Percentiles rank a stretch among this genome's conserved stretches.
phyloP scores from a whole-genome alignment of 2,329 filamentous ascomycete genomes.

The Hysterium pulicare region DNA sequence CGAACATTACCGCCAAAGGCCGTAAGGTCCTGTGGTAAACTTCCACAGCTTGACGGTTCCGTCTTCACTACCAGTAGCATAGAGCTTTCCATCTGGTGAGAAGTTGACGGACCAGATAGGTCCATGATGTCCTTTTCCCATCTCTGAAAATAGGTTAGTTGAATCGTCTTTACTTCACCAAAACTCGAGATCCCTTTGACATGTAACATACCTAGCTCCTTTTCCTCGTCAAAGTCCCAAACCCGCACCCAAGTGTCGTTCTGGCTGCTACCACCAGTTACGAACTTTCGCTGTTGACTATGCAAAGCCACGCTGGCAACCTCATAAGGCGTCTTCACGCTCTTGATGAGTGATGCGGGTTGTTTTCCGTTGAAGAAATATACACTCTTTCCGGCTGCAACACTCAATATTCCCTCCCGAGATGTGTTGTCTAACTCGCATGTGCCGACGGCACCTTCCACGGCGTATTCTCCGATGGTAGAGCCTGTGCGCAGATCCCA shows the following conservation, averaged over 20 bases:
- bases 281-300: slow-evolving; percentile 72
- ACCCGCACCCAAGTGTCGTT: slow-evolving; percentile 93
- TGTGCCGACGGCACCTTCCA: slow-evolving; percentile 84
- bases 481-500: slow-evolving; percentile 79
- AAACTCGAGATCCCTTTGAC: not conserved
- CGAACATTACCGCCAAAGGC: slow-evolving; percentile 59
- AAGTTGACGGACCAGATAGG: slow-evolving; percentile 96
- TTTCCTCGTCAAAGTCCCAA: slow-evolving; percentile 80
- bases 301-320: slow-evolving; percentile 90
- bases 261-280: slow-evolving; percentile 78
- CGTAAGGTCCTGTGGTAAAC: slow-evolving; percentile 62
- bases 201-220: slow-evolving; percentile 63
- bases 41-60: slow-evolving; percentile 94
- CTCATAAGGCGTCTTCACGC: slow-evolving; percentile 74
- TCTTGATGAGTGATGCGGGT: slow-evolving; percentile 71
- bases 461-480: slow-evolving; percentile 70
- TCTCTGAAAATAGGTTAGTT: slow-evolving; percentile 53
- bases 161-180: not conserved
- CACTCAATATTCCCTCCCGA: slow-evolving; percentile 73
- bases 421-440: slow-evolving; percentile 72
- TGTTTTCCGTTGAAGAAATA: slow-evolving; percentile 83
- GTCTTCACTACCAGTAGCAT: slow-evolving; percentile 94
- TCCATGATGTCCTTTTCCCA: slow-evolving; percentile 94
- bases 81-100: slow-evolving; percentile 91
- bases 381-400: slow-evolving; percentile 89